Evolutionary conservation across 1,284 basidiomycete genomes (phyloP), one percentile per base, ranked within the genome.

Genomic region (Violaceomyces palustris): DNA sequence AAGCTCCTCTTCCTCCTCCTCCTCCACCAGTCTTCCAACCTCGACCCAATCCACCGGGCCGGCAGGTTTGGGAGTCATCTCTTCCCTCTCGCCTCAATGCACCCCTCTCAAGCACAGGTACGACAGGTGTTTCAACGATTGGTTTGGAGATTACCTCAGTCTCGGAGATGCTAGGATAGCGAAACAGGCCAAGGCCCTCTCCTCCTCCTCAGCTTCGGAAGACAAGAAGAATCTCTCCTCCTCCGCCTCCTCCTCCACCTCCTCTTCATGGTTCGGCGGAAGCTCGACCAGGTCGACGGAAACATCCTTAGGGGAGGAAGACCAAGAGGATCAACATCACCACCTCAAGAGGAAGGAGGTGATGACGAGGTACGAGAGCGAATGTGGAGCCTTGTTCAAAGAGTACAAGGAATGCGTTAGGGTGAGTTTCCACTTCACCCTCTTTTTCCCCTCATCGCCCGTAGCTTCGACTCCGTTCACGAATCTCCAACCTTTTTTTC

Each of bases 101-200:
- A 94, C 91, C 3, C 85, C 86, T 0, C 79, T 91, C 44, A 96
- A 96, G 73, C 83, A 85, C 52, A 78, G 82, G 49, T 96, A 94
- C 74, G 91, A 96, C 74, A 77, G 84, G 0, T 96, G 92, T 78
- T 96, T 96, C 78, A 93, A 94, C 70, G 82, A 84, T 6, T 96
- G 91, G 92, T 91, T 96, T 67, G 88, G 91, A 72, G 87, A 87
- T 18, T 96, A 94, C 71, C 82, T 96, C 25, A 52, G 61, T 18
- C 54, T 65, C 27, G 49, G 59, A 1, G 67, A 64, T 52, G 35
- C 45, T 32, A 45, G 56, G 51, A 50, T 64, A 47, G 29, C 61
- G 65, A 26, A 73, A 63, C 32, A 73, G 71, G 61, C 73, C 10
- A 81, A 39, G 79, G 80, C 68, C 37, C 29, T 30, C 14, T 19